Percentiles rank a stretch among this genome's conserved stretches.
These are phyloP conservation scores for Phylloporus scabripes DNA, from an alignment of 768 basidiomycete genomes.

Conservation along the genomic window DNA sequence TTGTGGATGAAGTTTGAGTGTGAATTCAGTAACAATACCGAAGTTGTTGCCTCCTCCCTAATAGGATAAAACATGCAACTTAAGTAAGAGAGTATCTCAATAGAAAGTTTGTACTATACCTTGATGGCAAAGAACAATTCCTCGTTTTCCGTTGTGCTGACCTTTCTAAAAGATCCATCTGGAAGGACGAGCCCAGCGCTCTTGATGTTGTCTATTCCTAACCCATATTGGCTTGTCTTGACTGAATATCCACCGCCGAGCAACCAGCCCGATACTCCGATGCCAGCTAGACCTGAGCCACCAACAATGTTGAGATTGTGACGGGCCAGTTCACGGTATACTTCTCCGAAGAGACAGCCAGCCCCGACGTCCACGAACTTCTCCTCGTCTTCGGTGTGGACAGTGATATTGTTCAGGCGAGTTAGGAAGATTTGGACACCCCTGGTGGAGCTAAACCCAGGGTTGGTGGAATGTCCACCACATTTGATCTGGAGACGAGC, in stretches of 20 bases:
- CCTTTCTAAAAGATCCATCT: constrained; percentile 15
- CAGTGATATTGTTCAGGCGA: constrained; percentile 21
- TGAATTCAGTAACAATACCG: constrained; percentile 27
- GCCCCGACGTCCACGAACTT: constrained; percentile 20
- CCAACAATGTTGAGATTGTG: constrained; percentile 18
- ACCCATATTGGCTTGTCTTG: constrained; percentile 30
- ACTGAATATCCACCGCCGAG: constrained; percentile 33
- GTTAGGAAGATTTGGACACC: constrained; percentile 28
- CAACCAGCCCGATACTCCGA: constrained; percentile 31
- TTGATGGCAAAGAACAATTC: constrained; percentile 7
- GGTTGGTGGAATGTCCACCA: constrained; percentile 28
- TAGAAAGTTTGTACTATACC: background rate
- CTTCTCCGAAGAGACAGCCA: constrained; percentile 26
- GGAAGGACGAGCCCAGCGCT: constrained; percentile 27
- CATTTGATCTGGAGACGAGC: constrained; percentile 25
- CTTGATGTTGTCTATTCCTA: constrained; percentile 31
- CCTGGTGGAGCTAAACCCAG: constrained; percentile 29
- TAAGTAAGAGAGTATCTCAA: background rate
- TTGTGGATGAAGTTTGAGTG: constrained; percentile 15
- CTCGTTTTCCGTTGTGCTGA: constrained; percentile 1
- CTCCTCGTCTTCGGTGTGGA: background rate
- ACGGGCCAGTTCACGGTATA: constrained; percentile 19
- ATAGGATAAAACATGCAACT: background rate
- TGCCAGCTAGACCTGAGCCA: constrained; percentile 17
- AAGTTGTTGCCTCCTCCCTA: constrained; percentile 26